These are phyloP conservation scores for Dioszegia hungarica DNA, from an alignment of 768 basidiomycete genomes.

Conservation along the genomic window DNA sequence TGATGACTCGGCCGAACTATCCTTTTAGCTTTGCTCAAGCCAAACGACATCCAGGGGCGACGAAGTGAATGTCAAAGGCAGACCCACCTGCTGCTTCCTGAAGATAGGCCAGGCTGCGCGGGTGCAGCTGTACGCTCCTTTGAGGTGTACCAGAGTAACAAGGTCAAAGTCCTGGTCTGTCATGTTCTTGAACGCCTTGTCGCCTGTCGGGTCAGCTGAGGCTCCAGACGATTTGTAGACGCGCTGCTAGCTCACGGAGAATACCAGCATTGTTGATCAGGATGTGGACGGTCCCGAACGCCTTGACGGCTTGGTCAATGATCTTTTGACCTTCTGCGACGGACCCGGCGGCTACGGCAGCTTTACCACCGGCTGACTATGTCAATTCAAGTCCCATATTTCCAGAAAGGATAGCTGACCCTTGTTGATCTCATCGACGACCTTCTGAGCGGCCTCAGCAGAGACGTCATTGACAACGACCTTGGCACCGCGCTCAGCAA, in stretches of 20 bases:
- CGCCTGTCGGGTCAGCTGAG: conserved; percentile 30
- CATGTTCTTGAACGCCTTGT: conserved; percentile 84
- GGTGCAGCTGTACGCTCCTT: conserved; percentile 85
- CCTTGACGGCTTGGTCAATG: conserved; percentile 75
- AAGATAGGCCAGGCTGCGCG: conserved; percentile 96
- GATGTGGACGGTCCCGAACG: conserved; percentile 61
- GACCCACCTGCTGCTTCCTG: conserved; percentile 53
- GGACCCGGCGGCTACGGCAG: conserved; percentile 77
- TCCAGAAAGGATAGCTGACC: conserved; percentile 54
- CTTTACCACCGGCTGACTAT: conserved; percentile 73
- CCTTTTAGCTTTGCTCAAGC: not conserved
- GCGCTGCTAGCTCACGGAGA: conserved; percentile 40
- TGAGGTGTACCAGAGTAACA: conserved; percentile 81
- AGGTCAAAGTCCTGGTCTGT: conserved; percentile 86
- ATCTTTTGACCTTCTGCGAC: conserved; percentile 82
- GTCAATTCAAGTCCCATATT: not conserved
- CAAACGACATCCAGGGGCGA: no score
- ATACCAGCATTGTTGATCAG: conserved; percentile 97
- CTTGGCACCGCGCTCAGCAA: conserved; percentile 87
- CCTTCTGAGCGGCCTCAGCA: conserved; percentile 76
- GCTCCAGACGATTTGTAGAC: not conserved
- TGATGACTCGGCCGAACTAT: conserved; percentile 85
- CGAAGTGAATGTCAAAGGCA: no score
- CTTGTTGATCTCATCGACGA: conserved; percentile 79
- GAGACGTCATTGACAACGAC: conserved; percentile 96